A percentile compares a stretch with the other conserved stretches of the same genome.
Conservation (phyloP, 371 early-diverging fungal genomes). For the Mucor velutinosus region DNA sequence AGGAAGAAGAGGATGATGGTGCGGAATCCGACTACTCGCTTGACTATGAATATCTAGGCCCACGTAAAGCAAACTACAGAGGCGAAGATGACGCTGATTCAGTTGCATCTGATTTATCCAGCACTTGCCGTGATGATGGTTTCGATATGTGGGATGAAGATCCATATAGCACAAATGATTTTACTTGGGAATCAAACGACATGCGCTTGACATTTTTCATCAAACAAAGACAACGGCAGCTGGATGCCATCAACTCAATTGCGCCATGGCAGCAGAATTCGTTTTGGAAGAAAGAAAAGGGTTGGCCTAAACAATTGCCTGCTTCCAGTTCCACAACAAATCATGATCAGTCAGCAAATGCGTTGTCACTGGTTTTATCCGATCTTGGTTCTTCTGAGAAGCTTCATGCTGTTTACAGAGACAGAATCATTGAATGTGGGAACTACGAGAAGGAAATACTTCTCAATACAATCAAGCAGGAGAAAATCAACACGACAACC, state of each 20-base stretch:
- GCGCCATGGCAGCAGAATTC: constrained; percentile 28
- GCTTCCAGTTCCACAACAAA: constrained; percentile 51
- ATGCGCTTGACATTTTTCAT: constrained; percentile 45
- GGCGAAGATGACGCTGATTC: constrained; percentile 39
- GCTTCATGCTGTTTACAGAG: constrained; percentile 48
- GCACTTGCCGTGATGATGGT: constrained; percentile 16
- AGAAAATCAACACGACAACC: constrained; percentile 14
- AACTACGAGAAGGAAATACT: neutral
- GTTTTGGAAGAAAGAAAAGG: constrained; percentile 48
- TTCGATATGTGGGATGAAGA: constrained; percentile 62
- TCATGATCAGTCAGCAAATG: constrained; percentile 58
- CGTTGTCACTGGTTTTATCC: constrained; percentile 46
- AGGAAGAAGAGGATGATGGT: constrained; percentile 19
- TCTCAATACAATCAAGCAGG: neutral
- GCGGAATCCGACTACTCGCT: constrained; percentile 45
- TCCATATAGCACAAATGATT: constrained; percentile 51
- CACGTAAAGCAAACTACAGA: constrained; percentile 45
- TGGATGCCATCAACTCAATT: constrained; percentile 7
- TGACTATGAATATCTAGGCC: constrained; percentile 51
- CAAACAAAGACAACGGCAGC: constrained; percentile 25
- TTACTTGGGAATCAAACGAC: constrained; percentile 55
- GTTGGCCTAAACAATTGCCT: constrained; percentile 55
- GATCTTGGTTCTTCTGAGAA: constrained; percentile 50
- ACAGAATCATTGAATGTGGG: constrained; percentile 56
- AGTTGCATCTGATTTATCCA: constrained; percentile 45